Evolutionary conservation across 495 filamentous ascomycete species (phyloP).

Genomic region (Podospora bellae-mahoneyi): DNA sequence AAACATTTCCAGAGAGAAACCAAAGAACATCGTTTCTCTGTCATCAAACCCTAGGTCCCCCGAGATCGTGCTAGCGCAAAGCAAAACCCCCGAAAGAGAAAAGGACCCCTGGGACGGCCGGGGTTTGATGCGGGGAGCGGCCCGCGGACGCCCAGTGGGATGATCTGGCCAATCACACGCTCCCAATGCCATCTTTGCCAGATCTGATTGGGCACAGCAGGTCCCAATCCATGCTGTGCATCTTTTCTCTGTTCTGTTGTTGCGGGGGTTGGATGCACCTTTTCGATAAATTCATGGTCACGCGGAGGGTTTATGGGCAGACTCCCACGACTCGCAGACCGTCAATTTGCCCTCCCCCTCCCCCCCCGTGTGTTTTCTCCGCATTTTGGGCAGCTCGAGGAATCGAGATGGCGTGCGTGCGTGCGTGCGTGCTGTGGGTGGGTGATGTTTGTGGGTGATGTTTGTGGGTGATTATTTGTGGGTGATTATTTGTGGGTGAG

Average conservation of each 20-base stretch:
- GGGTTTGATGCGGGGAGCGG: neutral
- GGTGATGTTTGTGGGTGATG: neutral
- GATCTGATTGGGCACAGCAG: neutral
- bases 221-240: neutral
- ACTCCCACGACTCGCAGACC: neutral
- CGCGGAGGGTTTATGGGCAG: neutral
- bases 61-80: neutral
- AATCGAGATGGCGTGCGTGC: neutral
- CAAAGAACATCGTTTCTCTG: neutral
- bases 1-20: neutral
- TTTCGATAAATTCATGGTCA: neutral
- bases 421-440: neutral
- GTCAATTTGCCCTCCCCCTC: neutral
- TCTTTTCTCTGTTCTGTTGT: neutral
- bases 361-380: neutral
- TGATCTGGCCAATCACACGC: neutral
- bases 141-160: neutral
- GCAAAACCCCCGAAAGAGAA: neutral
- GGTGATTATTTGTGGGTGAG: neutral
- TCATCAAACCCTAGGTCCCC: neutral
- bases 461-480: neutral
- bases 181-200: neutral
- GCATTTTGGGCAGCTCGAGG: neutral
- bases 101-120: neutral
- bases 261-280: neutral